Base-by-base conservation (phyloP, 495 filamentous ascomycete species). In the Aspergillus steynii region DNA sequence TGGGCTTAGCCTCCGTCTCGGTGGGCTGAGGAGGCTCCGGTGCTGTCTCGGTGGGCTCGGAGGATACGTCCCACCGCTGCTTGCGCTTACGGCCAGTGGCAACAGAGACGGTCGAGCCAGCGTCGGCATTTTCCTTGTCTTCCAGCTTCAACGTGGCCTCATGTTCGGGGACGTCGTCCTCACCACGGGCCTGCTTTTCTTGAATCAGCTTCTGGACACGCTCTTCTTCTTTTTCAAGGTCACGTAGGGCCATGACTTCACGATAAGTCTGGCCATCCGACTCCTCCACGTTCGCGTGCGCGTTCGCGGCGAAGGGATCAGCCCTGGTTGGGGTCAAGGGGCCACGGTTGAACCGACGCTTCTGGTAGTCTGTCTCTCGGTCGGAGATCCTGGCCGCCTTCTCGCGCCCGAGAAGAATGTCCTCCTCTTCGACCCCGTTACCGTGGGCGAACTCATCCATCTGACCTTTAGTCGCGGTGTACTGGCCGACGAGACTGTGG, bases 291-390 rank as follows among this genome's bases (percentile, higher is more conserved):
- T 86, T 88, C 31, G 84, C 86, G 66, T 92, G 83, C 53, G 84
- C 72, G 70, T 92, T 90, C 62, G 86, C 85, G 34, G 90, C 90
- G 68, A 96, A 96, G 31, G 93, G 88, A 74, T 96, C 93, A 58
- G 90, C 93, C 72, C 92, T 85, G 8, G 91, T 94, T 8, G 94
- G 94, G 15, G 91, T 93, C 60, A 97, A 80, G 46, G 76, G 70
- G 55, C 87, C 89, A 51, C 95, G 91, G 68, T 95, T 85, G 69
- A 94, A 92, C 54, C 92, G 86, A 58, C 93, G 91, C 78, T 97
- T 97, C 76, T 99, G 96, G 70, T 99, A 99, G 70, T 97, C 94
- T 58, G 93, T 96, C 80, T 98, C 93, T 61, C 96, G 87, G 66
- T 93, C 91, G 25, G 89, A 84, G 72, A 99, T 96, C 68, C 92